Evolutionary conservation across 1,284 basidiomycete genomes (phyloP).

Genomic region (Sanghuangporus sanghuang): DNA sequence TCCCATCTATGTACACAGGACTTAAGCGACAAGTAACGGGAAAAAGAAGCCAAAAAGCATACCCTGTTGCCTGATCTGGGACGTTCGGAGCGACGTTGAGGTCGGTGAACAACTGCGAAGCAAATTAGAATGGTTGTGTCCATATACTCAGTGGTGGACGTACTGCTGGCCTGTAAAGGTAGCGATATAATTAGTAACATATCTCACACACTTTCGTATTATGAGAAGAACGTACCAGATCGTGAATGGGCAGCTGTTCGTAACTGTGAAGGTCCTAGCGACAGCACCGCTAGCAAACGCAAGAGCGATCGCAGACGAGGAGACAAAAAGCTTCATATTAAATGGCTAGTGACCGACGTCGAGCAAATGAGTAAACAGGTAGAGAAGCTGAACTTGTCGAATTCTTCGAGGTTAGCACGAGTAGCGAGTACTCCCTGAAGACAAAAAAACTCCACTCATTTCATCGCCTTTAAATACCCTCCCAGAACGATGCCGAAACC

Average conservation of each 20-base stretch:
- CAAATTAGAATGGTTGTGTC: background rate
- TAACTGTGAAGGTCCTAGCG: constrained; percentile 37
- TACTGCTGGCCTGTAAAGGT: constrained; percentile 19
- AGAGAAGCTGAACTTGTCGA: background rate
- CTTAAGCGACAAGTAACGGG: background rate
- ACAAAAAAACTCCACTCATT: too few relatives aligned
- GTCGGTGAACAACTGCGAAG: constrained; percentile 20
- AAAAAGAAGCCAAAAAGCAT: background rate
- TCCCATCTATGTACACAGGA: constrained; percentile 21
- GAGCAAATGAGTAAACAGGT: background rate
- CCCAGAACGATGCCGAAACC: too few relatives aligned
- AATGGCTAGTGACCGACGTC: background rate
- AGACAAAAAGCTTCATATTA: constrained; percentile 18
- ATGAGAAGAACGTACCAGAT: constrained; percentile 30
- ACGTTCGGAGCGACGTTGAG: constrained; percentile 21
- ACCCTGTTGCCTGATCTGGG: constrained; percentile 18
- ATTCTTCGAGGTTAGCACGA: too few relatives aligned
- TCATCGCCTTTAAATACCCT: too few relatives aligned
- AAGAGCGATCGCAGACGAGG: background rate
- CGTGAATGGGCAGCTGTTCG: constrained; percentile 22
- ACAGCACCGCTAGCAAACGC: constrained; percentile 27
- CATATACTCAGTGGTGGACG: background rate
- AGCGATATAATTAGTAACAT: background rate
- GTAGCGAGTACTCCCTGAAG: too few relatives aligned
- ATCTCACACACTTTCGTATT: background rate